Evolutionary conservation across 148 eudicot genomes (phyloP), one percentile per base, ranked within the genome.

Genomic region (Rhododendron molle): DNA sequence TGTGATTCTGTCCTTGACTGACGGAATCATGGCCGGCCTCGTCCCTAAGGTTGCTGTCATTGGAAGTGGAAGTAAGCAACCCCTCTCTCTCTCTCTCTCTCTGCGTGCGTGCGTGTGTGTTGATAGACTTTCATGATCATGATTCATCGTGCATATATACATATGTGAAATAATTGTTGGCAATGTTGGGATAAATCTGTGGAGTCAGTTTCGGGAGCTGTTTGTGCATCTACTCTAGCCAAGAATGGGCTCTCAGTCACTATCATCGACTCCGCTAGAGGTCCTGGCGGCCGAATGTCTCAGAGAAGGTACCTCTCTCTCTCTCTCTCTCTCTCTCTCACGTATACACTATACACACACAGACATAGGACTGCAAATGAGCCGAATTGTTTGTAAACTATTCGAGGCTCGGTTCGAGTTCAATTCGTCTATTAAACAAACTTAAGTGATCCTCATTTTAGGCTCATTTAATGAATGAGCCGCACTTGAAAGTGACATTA

Each of bases 231-330:
- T 52, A 91, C 73, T 81, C 91, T 97, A 15, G 98, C 98, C 15
- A 93, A 85, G 88, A 93, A 93, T 88, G 99, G 99, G 43, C 56
- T 93, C 0, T 85, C 95, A 12, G 99, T 97, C 65, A 93, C 99
- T 62, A 71, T 94, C n/a, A 94, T 95, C 87, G 99, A 97, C 65
- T 88, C 91, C 36, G 99, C 91, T 56, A 89, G 98, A 89, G 99
- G 99, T 54, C 99, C 99, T 46, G 99, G 99, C 40, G 99, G 99
- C 83, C 94, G 99, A 69, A 97, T 94, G 99, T 95, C 98, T 80
- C 96, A 91, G 54, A 90, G 99, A 79, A 93, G 99, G 99, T 97
- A 43, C n/a, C 28, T 3, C 21, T n/a, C 2, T 34, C 18, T 32
- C n/a, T 32, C n/a, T 72, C 7, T 69, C 50, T 36, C 10, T 74